These are phyloP conservation scores for Debaryomyces subglobosus DNA, from an alignment of 1,139 yeast species.

Conservation along the genomic window DNA sequence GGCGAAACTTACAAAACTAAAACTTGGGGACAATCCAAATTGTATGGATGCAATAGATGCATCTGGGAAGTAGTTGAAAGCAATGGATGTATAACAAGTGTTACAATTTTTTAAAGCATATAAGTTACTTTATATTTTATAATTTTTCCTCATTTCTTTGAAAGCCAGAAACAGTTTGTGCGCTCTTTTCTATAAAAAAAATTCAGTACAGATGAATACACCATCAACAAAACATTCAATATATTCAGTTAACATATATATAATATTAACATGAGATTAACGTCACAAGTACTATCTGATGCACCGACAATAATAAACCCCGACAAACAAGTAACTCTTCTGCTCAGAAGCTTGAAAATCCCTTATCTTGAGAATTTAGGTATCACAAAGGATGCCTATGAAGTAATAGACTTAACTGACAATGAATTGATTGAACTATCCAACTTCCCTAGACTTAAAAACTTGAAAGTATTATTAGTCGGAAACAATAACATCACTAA, in stretches of 20 bases:
- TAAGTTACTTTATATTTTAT: neutral
- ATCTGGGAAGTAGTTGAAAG: conserved; percentile 58
- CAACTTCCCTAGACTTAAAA: conserved; percentile 50
- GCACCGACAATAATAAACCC: conserved; percentile 43
- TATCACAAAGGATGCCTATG: conserved; percentile 38
- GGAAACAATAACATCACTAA: conserved; percentile 58
- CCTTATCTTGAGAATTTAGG: conserved; percentile 41
- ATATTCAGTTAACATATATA: neutral
- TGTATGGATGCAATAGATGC: conserved; percentile 48
- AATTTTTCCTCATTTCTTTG: neutral
- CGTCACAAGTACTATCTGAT: conserved; percentile 33
- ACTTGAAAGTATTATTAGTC: conserved; percentile 54
- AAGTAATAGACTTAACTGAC: conserved; percentile 67
- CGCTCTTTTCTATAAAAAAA: neutral
- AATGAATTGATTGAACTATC: conserved; percentile 61
- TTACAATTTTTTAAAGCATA: conserved; percentile 17
- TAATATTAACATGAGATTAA: conserved; percentile 34
- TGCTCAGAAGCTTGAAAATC: conserved; percentile 36
- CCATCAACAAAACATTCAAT: neutral
- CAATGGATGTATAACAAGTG: conserved; percentile 36
- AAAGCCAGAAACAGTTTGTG: neutral
- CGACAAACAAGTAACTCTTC: conserved; percentile 37
- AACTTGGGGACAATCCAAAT: conserved; percentile 58
- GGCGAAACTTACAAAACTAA: conserved; percentile 18
- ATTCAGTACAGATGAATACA: neutral